Conservation (phyloP, 2,329 filamentous ascomycete species). For the Berkeleyomyces rouxiae region DNA sequence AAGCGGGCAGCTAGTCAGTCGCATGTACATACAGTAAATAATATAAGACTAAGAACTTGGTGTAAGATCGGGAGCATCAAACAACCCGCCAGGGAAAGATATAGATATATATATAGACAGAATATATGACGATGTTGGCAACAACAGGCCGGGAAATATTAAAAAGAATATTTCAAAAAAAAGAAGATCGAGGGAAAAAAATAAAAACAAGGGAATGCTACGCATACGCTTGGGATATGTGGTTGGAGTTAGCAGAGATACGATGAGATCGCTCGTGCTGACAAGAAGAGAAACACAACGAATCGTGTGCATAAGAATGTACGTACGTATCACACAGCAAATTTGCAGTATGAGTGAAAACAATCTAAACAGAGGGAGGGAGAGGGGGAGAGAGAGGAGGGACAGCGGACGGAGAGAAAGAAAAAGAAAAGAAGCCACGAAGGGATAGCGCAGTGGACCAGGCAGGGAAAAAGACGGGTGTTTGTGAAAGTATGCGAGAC, state of each 20-base stretch:
- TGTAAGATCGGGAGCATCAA: too few relatives aligned
- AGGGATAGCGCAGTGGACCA: too few relatives aligned
- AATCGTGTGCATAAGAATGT: not conserved
- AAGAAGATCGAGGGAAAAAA: not conserved
- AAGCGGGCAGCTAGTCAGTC: too few relatives aligned
- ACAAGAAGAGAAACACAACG: not conserved
- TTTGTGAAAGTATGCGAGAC: too few relatives aligned
- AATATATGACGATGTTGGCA: not conserved
- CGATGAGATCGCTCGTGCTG: not conserved
- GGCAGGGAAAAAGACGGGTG: too few relatives aligned
- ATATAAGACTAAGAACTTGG: too few relatives aligned
- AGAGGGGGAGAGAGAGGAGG: not conserved
- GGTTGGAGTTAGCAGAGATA: not conserved
- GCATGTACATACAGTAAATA: too few relatives aligned
- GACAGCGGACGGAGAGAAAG: not conserved
- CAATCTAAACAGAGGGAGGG: not conserved
- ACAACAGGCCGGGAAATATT: not conserved
- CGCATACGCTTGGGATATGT: constrained; percentile 2
- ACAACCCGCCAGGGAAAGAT: not conserved
- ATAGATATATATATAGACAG: not conserved
- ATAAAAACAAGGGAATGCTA: not conserved
- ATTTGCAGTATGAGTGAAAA: not conserved
- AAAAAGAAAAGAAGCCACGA: not conserved
- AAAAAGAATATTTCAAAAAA: constrained; percentile 2
- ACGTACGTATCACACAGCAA: not conserved